Base-by-base conservation (phyloP, 2,329 filamentous ascomycete species). In the Sclerotinia glacialis region DNA sequence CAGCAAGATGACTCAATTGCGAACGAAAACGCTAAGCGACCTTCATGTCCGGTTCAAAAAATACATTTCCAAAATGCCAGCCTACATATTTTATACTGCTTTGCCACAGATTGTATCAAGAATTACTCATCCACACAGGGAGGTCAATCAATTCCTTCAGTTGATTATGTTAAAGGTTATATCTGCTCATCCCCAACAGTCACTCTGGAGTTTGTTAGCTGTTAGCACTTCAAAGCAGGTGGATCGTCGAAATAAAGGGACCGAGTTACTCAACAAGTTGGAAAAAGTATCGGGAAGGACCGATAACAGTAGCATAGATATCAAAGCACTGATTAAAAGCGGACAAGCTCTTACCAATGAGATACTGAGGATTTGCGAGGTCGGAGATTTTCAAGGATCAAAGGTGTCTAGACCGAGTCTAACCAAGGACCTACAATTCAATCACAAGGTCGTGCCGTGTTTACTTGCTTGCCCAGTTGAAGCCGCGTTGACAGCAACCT, bases 71-170 rank as follows among this genome's bases (percentile, higher is more conserved):
- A 83, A 87, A 6, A 81, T 93, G 68, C 90, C 91, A 2, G 85
- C 89, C 1, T 93, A 90, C 73, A 85, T 92, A 42, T 93, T 92
- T 77, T 94, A 93, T 75, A 90, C 89, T 2, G 83, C 94, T 7
- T 82, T 99, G 52, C 91, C 95, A 6, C 95, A 99, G 78, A 90
- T 99, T 69, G 91, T 99, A 66, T 95, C 94, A n/a, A 89, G 95
- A 42, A 97, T 99, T 73, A 91, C 91, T 55, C 95, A 99, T 78
- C 87, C 89, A 0, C 91, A 97, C 76, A 78, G 78, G 5, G 85
- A 87, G 1, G 92, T 97, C 1, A 96, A 92, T 78, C 86, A 89
- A 67, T 81, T 91, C 12, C 80, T 99, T 8, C 86, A 89, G 64
- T 83, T 84, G 44, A 94, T 98, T 71, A 93, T 99, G 65, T 80